These are phyloP conservation scores for Westerdykella sp. DNA, from an alignment of 2,329 filamentous ascomycete genomes.

Conservation along the genomic window DNA sequence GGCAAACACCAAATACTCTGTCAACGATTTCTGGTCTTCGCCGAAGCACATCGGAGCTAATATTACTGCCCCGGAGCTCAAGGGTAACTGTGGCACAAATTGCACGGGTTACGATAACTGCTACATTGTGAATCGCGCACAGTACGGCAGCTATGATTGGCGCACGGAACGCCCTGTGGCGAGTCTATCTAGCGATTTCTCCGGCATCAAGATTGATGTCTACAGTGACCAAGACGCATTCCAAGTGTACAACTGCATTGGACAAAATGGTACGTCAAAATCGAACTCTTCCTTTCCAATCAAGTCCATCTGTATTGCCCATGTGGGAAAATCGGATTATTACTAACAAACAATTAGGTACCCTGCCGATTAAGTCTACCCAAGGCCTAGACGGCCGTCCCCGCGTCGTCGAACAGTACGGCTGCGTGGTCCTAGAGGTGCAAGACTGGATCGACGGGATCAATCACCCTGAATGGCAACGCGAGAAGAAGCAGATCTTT, in stretches of 20 bases:
- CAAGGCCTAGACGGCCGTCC: constrained; percentile 60
- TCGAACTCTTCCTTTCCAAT: neutral
- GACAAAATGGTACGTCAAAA: constrained; percentile 56
- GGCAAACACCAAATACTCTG: constrained; percentile 59
- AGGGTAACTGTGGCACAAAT: constrained; percentile 69
- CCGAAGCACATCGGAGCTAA: constrained; percentile 75
- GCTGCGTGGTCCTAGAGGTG: constrained; percentile 84
- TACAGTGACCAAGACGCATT: constrained; percentile 79
- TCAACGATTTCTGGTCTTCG: constrained; percentile 75
- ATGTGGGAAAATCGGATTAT: no score
- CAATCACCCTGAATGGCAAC: constrained; percentile 83
- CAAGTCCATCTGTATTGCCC: neutral
- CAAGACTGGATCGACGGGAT: constrained; percentile 93
- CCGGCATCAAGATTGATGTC: constrained; percentile 77
- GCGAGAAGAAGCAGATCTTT: constrained; percentile 50
- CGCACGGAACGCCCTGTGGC: constrained; percentile 54
- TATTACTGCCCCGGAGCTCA: constrained; percentile 55
- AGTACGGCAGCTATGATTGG: constrained; percentile 58
- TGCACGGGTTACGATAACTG: constrained; percentile 83
- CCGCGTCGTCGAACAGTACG: constrained; percentile 64
- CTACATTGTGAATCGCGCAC: constrained; percentile 60
- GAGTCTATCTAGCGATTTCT: constrained; percentile 64
- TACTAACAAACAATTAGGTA: constrained; percentile 24
- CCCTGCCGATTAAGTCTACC: constrained; percentile 60
- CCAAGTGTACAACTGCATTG: constrained; percentile 80